Conservation (phyloP, 2,329 filamentous ascomycete genomes). For the Penicillium sp. region DNA sequence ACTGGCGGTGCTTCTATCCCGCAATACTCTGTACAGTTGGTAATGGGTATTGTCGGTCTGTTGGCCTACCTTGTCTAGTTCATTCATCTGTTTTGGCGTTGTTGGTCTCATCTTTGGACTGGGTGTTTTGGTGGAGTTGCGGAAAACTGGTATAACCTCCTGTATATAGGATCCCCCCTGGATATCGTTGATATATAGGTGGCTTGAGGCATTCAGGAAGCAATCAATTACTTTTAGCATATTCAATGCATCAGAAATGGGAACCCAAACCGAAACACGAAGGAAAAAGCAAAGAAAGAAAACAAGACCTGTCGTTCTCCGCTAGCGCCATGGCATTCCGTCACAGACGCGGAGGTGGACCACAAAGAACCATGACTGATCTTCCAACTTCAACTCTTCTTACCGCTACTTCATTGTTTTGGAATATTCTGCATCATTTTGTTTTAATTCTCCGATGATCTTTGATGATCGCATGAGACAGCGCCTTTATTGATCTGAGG, state of each 20-base stretch:
- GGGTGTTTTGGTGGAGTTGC: not conserved
- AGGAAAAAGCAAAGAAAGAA: not conserved
- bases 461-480: slow-evolving; percentile 1
- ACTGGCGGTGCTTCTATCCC: slow-evolving; percentile 24
- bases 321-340: slow-evolving; percentile 6
- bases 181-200: slow-evolving; percentile 12
- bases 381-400: not conserved
- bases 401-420: not conserved
- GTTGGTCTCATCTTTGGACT: not conserved
- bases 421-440: not conserved
- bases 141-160: slow-evolving; percentile 8
- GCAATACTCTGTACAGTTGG: slow-evolving; percentile 29
- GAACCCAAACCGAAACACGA: not conserved
- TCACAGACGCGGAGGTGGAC: slow-evolving; percentile 9
- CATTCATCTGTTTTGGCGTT: not conserved
- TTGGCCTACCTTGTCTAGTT: slow-evolving; percentile 30
- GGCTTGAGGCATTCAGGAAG: slow-evolving; percentile 13
- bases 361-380: slow-evolving; percentile 3
- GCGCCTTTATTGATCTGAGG: slow-evolving; percentile 1
- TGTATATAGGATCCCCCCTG: slow-evolving; percentile 25
- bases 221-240: not conserved
- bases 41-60: slow-evolving; percentile 32
- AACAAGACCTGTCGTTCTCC: not conserved
- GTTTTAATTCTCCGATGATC: not conserved
- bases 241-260: not conserved